Conservation (phyloP, 2,329 filamentous ascomycete genomes). For the Alternaria novae-zelandiae region DNA sequence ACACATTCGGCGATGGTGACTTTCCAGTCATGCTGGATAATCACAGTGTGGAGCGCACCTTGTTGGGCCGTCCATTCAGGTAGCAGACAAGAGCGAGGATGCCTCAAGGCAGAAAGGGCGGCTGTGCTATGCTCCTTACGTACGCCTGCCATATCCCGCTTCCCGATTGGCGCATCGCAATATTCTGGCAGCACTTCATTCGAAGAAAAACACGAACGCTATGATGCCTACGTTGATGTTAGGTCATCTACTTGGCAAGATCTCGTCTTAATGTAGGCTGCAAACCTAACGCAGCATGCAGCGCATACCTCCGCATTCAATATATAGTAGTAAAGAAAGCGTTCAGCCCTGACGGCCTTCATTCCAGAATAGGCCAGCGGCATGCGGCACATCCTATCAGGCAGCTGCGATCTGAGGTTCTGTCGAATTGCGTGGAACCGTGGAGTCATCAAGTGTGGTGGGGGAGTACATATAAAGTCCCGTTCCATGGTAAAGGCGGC, state of each 20-base stretch:
- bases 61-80: conserved; percentile 2
- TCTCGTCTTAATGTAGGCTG: no score
- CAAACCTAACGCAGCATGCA: neutral
- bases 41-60: neutral
- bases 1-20: neutral
- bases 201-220: no score
- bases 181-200: no score
- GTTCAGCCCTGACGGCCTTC: neutral
- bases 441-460: conserved; percentile 1
- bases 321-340: neutral
- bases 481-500: conserved; percentile 5
- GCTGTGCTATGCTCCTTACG: neutral
- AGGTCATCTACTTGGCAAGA: no score
- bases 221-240: no score
- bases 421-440: neutral
- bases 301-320: neutral
- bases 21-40: neutral
- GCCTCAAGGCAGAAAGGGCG: neutral
- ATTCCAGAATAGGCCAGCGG: neutral
- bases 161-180: neutral
- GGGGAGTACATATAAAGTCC: neutral
- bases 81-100: neutral
- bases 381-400: neutral
- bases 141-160: neutral
- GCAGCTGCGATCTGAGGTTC: neutral